Percentiles rank a stretch among this genome's conserved stretches.
phyloP scores from a whole-genome alignment of 2,329 filamentous ascomycete genomes.

The Sporothrix luriei region DNA sequence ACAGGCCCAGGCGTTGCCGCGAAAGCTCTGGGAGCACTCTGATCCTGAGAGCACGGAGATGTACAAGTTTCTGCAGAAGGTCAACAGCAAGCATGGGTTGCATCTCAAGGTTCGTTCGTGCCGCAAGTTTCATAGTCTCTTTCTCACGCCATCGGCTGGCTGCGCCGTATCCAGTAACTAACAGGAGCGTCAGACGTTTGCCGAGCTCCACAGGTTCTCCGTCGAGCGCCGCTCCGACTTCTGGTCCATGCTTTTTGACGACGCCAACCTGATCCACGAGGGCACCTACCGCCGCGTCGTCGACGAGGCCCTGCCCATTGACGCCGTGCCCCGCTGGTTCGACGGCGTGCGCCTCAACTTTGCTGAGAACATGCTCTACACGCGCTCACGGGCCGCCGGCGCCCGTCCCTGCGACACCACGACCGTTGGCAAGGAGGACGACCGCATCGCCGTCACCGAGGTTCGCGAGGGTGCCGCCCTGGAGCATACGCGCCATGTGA shows the following conservation, averaged over 20 bases:
- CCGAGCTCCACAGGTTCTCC: conserved; percentile 72
- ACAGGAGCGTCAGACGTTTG: conserved; percentile 56
- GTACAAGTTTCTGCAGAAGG: conserved; percentile 66
- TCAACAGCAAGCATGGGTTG: conserved; percentile 61
- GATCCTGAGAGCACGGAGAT: conserved; percentile 64
- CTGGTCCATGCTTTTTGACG: conserved; percentile 65
- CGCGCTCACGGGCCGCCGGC: conserved; percentile 41
- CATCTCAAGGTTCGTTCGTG: conserved; percentile 58
- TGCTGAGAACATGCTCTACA: conserved; percentile 77
- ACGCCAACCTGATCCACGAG: conserved; percentile 62
- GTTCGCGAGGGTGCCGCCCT: conserved; percentile 64
- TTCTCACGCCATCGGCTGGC: too few species aligned
- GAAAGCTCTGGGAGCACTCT: conserved; percentile 70
- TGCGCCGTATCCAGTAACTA: not conserved
- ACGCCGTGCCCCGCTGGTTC: conserved; percentile 76
- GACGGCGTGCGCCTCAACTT: conserved; percentile 73
- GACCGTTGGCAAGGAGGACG: conserved; percentile 68
- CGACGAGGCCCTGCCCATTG: conserved; percentile 70
- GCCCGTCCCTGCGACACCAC: conserved; percentile 41
- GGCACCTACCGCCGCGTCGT: conserved; percentile 64
- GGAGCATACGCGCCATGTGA: conserved; percentile 58
- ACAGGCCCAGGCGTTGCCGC: conserved; percentile 44
- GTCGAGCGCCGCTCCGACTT: conserved; percentile 63
- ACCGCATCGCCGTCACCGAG: conserved; percentile 70
- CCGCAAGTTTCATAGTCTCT: not conserved